phyloP scores from a whole-genome alignment of 257 asterid genomes.

The Solanum pinnatisectum region DNA sequence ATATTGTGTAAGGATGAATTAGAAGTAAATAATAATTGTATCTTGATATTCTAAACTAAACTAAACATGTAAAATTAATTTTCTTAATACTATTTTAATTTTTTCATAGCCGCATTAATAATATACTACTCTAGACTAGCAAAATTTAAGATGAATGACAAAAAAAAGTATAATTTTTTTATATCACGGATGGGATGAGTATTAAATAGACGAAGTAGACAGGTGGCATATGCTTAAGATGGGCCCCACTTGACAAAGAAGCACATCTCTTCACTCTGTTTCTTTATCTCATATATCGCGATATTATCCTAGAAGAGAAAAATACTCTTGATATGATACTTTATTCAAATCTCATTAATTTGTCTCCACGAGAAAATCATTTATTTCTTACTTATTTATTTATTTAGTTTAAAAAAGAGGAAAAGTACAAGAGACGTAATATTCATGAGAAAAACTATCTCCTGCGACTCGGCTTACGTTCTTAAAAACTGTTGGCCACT shows the following conservation, averaged over 20 bases:
- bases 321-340: background rate
- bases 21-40: too few species aligned
- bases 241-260: constrained; percentile 13
- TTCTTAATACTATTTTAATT: background rate
- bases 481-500: background rate
- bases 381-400: background rate
- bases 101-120: background rate
- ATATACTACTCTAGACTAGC: background rate
- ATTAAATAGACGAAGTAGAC: constrained; percentile 1
- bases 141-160: background rate
- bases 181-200: background rate
- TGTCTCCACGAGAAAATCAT: background rate
- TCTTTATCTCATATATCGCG: background rate
- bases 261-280: background rate
- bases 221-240: constrained; percentile 1
- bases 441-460: background rate
- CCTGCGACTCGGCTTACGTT: background rate
- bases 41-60: too few species aligned
- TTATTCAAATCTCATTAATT: background rate
- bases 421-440: background rate
- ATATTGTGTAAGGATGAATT: background rate
- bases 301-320: background rate
- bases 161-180: background rate
- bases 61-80: background rate
- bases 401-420: background rate